Evolutionary conservation across 176 grass and related monocot genomes (phyloP).

Genomic region (Echinochloa phyllopogon): DNA sequence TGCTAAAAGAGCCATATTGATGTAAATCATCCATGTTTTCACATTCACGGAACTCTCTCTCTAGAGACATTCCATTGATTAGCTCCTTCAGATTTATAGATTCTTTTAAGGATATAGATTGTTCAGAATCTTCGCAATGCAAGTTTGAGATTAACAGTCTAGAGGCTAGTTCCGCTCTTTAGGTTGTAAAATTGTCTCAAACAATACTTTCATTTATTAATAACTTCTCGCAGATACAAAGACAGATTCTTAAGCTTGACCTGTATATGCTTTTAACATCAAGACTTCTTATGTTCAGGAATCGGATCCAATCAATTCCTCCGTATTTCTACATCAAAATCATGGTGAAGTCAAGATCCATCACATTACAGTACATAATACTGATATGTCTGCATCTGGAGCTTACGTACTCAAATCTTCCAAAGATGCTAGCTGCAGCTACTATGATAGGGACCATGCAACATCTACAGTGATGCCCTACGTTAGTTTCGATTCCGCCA

Average conservation of each 20-base stretch:
- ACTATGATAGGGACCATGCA: not conserved
- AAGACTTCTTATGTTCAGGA: conserved; percentile 23
- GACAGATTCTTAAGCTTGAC: not conserved
- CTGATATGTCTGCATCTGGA: not conserved
- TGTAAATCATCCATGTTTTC: not conserved
- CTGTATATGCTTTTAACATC: not conserved
- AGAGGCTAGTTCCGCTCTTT: not conserved
- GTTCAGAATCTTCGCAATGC: not conserved
- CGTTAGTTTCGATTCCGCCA: conserved; percentile 43
- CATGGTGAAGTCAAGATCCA: not conserved
- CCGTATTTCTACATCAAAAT: not conserved
- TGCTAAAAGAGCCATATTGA: not conserved
- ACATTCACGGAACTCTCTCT: not conserved
- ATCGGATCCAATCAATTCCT: not conserved
- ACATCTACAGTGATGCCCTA: conserved; percentile 10
- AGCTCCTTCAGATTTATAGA: not conserved
- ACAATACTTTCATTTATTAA: not conserved
- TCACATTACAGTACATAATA: not conserved
- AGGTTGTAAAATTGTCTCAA: not conserved
- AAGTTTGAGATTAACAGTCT: conserved; percentile 12
- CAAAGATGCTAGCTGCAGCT: not conserved
- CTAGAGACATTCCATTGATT: not conserved
- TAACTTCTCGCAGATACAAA: not conserved
- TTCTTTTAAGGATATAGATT: conserved; percentile 1
- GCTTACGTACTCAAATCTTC: not conserved